phyloP scores from a whole-genome alignment of 2,329 filamentous ascomycete genomes.

The Ceratocystis albifundus region DNA sequence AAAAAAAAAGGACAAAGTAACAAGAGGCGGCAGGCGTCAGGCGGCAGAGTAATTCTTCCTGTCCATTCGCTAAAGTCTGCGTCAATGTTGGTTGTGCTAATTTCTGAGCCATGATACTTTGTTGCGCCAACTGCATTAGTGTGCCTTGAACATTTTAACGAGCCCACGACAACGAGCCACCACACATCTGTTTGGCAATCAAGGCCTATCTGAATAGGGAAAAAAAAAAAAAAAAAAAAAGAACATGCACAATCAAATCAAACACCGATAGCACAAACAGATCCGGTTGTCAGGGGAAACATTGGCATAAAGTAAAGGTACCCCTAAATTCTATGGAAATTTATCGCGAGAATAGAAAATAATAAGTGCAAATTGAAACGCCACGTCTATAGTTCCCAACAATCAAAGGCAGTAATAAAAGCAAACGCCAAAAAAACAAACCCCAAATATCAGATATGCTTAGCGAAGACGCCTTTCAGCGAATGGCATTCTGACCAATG shows the following conservation, averaged over 20 bases:
- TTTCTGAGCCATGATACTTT: no score
- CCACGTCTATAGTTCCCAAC: constrained; percentile 5
- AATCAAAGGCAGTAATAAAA: neutral
- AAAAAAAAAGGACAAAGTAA: no score
- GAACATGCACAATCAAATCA: neutral
- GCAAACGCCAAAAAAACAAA: constrained; percentile 1
- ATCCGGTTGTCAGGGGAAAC: neutral
- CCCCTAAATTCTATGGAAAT: constrained; percentile 2
- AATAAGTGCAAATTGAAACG: constrained; percentile 11
- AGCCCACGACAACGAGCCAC: no score
- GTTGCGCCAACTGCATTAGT: no score
- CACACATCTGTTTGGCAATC: no score
- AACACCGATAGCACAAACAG: neutral
- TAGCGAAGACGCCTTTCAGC: neutral
- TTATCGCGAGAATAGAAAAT: constrained; percentile 1
- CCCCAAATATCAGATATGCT: neutral
- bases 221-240: neutral
- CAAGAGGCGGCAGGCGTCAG: neutral
- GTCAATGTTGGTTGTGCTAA: no score
- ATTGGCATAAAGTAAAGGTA: neutral
- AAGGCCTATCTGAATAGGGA: neutral
- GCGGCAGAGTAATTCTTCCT: no score
- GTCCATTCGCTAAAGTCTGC: no score
- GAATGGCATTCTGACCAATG: neutral
- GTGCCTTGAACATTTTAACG: no score